Evolutionary conservation across 139 green algal species (phyloP), one percentile per base, ranked within the genome.

Genomic region (Nannochloris sp.): DNA sequence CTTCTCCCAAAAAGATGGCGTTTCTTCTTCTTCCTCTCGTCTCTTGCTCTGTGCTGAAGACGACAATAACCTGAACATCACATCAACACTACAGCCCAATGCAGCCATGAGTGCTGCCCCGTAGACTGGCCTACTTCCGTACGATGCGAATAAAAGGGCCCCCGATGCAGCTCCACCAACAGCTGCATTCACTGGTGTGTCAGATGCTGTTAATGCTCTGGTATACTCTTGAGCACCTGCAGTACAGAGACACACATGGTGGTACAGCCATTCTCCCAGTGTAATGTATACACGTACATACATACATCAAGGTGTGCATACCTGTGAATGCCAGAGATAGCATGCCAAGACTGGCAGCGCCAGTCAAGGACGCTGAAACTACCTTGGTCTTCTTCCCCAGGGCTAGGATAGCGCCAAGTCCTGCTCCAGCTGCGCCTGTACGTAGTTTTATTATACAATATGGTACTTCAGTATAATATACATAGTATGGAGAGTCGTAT

Each of bases 151-250:
- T 3, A 80, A 65, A 16, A 80, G 25, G 23, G 70, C 59, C 13
- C 73, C 73, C 3, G 59, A 56, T 13, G 49, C 71, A 23, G 71
- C 64, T 14, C 73, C 73, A 26, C 46, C 73, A n/a, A 74, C n/a
- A 45, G 67, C 55, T 31, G 69, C 71, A 65, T 80, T 80, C 29
- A 56, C 12, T 3, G 63, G 57, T 63, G 57, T 75, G 48, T 80
- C 73, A 13, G 30, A 25, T 49, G 71, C 70, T 40, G 69, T 59
- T 30, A 74, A 11, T 17, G 67, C 50, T 5, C 73, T 37, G 28
- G 20, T 59, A 2, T 6, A 36, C 57, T 80, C 73, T 50, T 80
- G 73, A 16, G 65, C 55, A 1, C 26, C 72, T 80, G 62, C 61
- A 69, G 4, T 23, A 23, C 20, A 23, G 20, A 23, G 20, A 23